phyloP scores from a whole-genome alignment of 2,329 filamentous ascomycete genomes.

The Pyricularia pennisetigena region DNA sequence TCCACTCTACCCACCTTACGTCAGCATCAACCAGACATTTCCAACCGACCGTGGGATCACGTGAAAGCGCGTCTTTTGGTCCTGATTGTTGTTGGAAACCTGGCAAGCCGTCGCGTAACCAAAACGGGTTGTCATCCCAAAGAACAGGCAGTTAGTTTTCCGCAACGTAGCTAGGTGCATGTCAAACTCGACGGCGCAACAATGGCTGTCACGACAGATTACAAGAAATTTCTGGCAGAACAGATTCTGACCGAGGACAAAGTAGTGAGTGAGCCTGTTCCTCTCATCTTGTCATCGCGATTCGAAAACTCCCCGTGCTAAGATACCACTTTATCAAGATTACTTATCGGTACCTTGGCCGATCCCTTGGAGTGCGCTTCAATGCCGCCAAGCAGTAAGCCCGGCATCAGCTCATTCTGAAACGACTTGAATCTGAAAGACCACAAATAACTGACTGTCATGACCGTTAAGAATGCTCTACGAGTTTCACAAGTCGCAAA shows the following conservation, averaged over 20 bases:
- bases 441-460: neutral
- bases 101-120: neutral
- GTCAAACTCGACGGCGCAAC: neutral
- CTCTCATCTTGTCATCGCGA: neutral
- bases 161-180: neutral
- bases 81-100: neutral
- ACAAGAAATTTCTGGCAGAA: constrained; percentile 64
- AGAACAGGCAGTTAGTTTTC: neutral
- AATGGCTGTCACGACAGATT: constrained; percentile 27
- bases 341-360: constrained; percentile 77
- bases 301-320: constrained; percentile 1
- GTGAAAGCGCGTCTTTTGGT: neutral
- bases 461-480: constrained; percentile 61
- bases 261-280: constrained; percentile 41
- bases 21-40: neutral
- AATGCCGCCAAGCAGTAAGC: constrained; percentile 81
- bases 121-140: neutral
- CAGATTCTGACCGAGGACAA: constrained; percentile 68
- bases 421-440: neutral
- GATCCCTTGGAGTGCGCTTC: constrained; percentile 73
- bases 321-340: constrained; percentile 41
- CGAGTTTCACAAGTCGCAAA: constrained; percentile 75
- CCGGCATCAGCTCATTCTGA: constrained; percentile 2
- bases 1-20: neutral
- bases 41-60: neutral